Base-by-base conservation (phyloP, 768 basidiomycete genomes). In the Leccinum sublutescens region DNA sequence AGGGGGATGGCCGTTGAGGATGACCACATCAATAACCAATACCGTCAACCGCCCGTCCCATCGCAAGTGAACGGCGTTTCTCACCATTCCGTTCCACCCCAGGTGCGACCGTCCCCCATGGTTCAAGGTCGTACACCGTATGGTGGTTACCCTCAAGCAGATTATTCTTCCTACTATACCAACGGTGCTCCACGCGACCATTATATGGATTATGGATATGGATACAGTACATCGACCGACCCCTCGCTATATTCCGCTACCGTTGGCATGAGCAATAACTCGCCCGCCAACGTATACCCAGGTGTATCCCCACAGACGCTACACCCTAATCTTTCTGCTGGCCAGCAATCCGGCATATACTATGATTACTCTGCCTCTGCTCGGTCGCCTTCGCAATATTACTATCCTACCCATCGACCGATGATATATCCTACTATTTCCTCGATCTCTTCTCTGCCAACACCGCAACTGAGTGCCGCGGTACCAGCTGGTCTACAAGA, bases 1-100 rank as follows among this genome's bases (percentile, higher is more conserved):
- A 82, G 87, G 59, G 85, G 85, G 14, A 84, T 85, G 82, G 77
- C 71, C 7, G 82, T 84, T 19, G 84, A 82, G 64, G 84, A 85
- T 47, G 84, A 85, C 56, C 76, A 75, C 54, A 66, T 70, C 55
- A 67, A 70, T 45, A 63, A 65, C 40, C 76, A 76, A 60, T 77
- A 77, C 58, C 80, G 79, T 57, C 76, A 76, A 53, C 73, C 69
- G 36, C 66, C 71, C 27, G 56, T 66, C 50, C 64, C 59, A 59
- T 71, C 63, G 38, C 76, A 69, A 52, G 63, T 59, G 7, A 70
- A 71, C 60, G 64, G 70, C 61, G 56, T 74, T 54, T 63, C 71
- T 56, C 67, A 74, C 55, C 60, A 66, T 58, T 59, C 71, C 60
- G 52, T 72, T 25, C 67, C 72, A 40, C 75, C 76, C 54, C 80